Evolutionary conservation across 2,329 filamentous ascomycete genomes (phyloP).

Genomic region (Fusarium sp.): DNA sequence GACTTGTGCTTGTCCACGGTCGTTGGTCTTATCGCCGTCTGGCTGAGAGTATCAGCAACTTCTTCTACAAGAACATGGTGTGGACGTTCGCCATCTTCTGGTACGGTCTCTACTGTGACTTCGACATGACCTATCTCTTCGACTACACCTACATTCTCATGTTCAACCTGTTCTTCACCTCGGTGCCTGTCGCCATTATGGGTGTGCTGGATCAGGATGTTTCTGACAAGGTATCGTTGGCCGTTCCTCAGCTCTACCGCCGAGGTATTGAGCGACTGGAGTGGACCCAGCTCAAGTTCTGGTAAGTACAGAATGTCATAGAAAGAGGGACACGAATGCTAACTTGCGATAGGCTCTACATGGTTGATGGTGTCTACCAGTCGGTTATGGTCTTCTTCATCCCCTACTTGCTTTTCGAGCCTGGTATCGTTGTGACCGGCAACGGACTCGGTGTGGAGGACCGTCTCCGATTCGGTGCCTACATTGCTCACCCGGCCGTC

Average conservation of each 20-base stretch:
- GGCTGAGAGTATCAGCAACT: conserved; percentile 95
- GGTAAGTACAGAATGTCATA: conserved; percentile 67
- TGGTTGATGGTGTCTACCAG: conserved; percentile 95
- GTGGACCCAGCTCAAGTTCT: conserved; percentile 97
- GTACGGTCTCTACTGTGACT: conserved; percentile 96
- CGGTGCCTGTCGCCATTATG: conserved; percentile 93
- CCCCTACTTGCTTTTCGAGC: conserved; percentile 82
- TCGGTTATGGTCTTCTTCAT: conserved; percentile 94
- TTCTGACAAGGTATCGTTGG: conserved; percentile 90
- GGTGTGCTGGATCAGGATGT: conserved; percentile 98
- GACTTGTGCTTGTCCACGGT: conserved; percentile 89
- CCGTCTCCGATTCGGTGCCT: conserved; percentile 85
- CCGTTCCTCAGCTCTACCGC: conserved; percentile 94
- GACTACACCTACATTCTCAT: conserved; percentile 98
- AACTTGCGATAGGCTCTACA: conserved; percentile 76
- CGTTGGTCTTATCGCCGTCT: conserved; percentile 96
- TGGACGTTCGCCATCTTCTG: conserved; percentile 98
- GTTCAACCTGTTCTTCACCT: conserved; percentile 97
- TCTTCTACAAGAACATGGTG: conserved; percentile 99
- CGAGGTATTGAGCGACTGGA: conserved; percentile 95
- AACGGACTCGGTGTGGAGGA: conserved; percentile 83
- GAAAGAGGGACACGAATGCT: neutral
- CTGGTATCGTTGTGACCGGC: conserved; percentile 75
- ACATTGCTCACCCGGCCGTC: conserved; percentile 86
- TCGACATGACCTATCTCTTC: conserved; percentile 96